Evolutionary conservation across 1,139 yeast genomes (phyloP), one percentile per base, ranked within the genome.

Genomic region (Geotrichum aggregatum): DNA sequence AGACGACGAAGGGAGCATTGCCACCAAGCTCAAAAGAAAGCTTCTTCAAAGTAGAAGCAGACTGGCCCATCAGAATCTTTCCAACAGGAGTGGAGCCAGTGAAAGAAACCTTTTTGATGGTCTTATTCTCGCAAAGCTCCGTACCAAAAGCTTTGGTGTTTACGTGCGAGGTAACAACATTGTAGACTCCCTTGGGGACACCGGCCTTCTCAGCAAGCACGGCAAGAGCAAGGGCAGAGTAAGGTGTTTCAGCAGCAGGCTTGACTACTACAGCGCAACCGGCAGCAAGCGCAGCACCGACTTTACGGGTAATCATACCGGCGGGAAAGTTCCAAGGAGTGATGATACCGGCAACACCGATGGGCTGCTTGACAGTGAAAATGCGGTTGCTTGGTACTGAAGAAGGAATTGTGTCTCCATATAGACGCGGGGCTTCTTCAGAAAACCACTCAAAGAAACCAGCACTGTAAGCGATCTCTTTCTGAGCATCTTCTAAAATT

Each of bases 281-380:
- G 8, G 94, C 91, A 16, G 97, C 96, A 19, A 88, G 64, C 1
- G 96, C 96, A 28, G 97, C 96, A 28, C 88, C 96, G 48, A 86
- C 77, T 68, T 91, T 91, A 61, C 98, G 77, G 1, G 96, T 81
- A 57, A 91, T 87, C 98, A 91, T 91, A 4, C 96, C 95, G 50
- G 84, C 76, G 16, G 98, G 98, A 72, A 91, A 91, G 69, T 91
- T 91, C 97, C 97, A 91, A 18, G 98, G 98, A 3, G 96, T 87
- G 61, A 91, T 75, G 56, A 91, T 80, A 28, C 95, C 96, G 62
- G 92, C 87, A 1, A 87, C 95, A 19, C 97, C 97, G 50, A 91
- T 77, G 14, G 96, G 95, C 66, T 85, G 89, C 64, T 83, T 82
- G 51, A 80, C 62, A 1, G 95, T 79, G 58, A 80, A 70, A 44